Conservation (phyloP, 495 filamentous ascomycete species). For the Niebla homalea region DNA sequence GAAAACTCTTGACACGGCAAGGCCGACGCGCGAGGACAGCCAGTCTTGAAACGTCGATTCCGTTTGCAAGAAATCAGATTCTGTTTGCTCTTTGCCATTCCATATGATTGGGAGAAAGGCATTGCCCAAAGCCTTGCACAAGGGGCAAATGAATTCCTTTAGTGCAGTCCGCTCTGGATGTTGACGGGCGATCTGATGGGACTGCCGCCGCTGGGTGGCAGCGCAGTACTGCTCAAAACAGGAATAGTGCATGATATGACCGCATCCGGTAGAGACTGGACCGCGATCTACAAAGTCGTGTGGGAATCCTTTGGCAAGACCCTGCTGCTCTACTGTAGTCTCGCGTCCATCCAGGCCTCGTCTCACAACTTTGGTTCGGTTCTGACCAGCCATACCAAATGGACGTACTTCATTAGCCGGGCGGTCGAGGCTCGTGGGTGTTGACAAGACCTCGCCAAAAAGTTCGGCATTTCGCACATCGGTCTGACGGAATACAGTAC, state of each 20-base stretch:
- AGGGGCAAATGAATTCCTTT: constrained; percentile 91
- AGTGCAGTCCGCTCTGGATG: constrained; percentile 66
- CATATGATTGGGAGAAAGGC: constrained; percentile 91
- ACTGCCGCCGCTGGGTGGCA: constrained; percentile 69
- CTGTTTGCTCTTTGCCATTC: constrained; percentile 76
- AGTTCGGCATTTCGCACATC: constrained; percentile 68
- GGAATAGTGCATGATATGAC: constrained; percentile 95
- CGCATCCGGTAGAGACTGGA: constrained; percentile 80
- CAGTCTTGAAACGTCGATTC: constrained; percentile 51
- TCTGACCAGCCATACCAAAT: constrained; percentile 80
- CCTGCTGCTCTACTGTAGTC: constrained; percentile 61
- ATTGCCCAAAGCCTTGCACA: constrained; percentile 96
- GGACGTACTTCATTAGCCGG: constrained; percentile 71
- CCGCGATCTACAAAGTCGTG: constrained; percentile 51
- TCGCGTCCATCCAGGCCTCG: constrained; percentile 55
- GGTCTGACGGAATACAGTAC: constrained; percentile 75
- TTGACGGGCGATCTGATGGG: constrained; percentile 80
- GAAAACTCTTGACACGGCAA: constrained; percentile 27
- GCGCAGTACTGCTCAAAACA: constrained; percentile 88
- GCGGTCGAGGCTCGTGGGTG: constrained; percentile 67
- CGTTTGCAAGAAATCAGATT: constrained; percentile 52
- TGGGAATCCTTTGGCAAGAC: constrained; percentile 80
- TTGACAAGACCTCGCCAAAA: constrained; percentile 66
- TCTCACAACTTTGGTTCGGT: constrained; percentile 62
- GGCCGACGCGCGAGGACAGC: constrained; percentile 33